Evolutionary conservation across 129 eudicot species (phyloP), one percentile per base, ranked within the genome.

Genomic region (Flaveria trinervia): DNA sequence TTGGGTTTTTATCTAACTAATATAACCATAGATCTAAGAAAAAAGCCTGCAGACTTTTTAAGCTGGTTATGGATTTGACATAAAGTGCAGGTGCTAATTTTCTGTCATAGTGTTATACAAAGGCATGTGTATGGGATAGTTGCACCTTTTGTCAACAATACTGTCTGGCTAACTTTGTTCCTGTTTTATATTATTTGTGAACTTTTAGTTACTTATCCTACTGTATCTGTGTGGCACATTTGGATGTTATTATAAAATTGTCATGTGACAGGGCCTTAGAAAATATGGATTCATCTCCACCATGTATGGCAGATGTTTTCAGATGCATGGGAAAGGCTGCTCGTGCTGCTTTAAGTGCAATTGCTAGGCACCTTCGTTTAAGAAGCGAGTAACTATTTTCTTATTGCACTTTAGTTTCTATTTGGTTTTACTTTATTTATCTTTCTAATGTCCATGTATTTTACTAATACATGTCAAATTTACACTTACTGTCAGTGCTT

Each of bases 321-420:
- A 87, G 89, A 86, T 94, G 98, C 89, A 88, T 94, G 96, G 98
- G 98, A 61, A 91, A 85, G 88, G 92, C 90, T 16, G 97, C 98
- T 83, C 97, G 97, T 49, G 92, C 88, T 84, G 90, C 89, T 79
- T 76, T 91, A 65, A 81, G 78, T 82, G 97, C 98, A 44, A 89
- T 94, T 20, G 96, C 98, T n/a, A 91, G 93, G 77, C 97, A 91
- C 81, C 98, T 94, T 77, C 97, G 97, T 69, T 74, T 94, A 83
- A 84, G 97, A 77, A 89, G 89, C 93, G 98, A 94, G 98, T 94
- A 89, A 78, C 59, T 77, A 39, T 15, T 22, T 51, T 44, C 54
- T 17, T 20, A n/a, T 54, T 65, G 44, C 70, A 50, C 23, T 72
- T 72, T 4, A 22, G 17, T 33, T 52, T 72, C 43, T 54, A 28